These are phyloP conservation scores for Talaromyces proteolyticus DNA, from an alignment of 495 filamentous ascomycete genomes.

Conservation along the genomic window DNA sequence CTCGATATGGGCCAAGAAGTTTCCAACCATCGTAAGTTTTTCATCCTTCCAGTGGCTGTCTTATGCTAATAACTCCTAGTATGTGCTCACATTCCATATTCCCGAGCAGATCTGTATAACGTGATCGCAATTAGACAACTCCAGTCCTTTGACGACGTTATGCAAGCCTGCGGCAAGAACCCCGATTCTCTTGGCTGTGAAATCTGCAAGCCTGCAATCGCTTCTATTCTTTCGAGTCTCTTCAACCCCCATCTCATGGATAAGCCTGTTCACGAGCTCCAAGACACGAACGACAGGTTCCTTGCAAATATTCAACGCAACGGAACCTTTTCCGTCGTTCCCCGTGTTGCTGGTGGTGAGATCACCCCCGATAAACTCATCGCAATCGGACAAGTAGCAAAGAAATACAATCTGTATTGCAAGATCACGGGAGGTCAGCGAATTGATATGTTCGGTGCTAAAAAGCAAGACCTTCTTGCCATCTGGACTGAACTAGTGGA, in stretches of 20 bases:
- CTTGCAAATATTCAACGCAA: constrained; percentile 95
- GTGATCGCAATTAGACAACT: constrained; percentile 81
- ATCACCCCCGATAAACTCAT: constrained; percentile 91
- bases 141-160: constrained; percentile 70
- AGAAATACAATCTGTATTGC: constrained; percentile 83
- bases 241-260: constrained; percentile 88
- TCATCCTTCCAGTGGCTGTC: not conserved
- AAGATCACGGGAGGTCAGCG: constrained; percentile 96
- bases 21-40: constrained; percentile 62
- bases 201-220: constrained; percentile 83
- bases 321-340: constrained; percentile 88
- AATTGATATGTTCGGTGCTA: constrained; percentile 93
- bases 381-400: constrained; percentile 80
- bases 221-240: constrained; percentile 75
- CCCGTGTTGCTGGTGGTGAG: constrained; percentile 80
- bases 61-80: constrained; percentile 31
- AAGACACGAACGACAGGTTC: constrained; percentile 92
- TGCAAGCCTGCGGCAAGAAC: constrained; percentile 75
- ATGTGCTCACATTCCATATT: constrained; percentile 83
- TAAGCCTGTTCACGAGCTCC: constrained; percentile 66
- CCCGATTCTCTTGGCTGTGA: constrained; percentile 79
- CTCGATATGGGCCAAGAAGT: constrained; percentile 85
- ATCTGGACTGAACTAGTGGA: constrained; percentile 86
- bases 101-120: constrained; percentile 85
- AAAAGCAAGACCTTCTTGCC: constrained; percentile 82